phyloP scores from a whole-genome alignment of 2,329 filamentous ascomycete species.

The Plectosphaerella sp. region DNA sequence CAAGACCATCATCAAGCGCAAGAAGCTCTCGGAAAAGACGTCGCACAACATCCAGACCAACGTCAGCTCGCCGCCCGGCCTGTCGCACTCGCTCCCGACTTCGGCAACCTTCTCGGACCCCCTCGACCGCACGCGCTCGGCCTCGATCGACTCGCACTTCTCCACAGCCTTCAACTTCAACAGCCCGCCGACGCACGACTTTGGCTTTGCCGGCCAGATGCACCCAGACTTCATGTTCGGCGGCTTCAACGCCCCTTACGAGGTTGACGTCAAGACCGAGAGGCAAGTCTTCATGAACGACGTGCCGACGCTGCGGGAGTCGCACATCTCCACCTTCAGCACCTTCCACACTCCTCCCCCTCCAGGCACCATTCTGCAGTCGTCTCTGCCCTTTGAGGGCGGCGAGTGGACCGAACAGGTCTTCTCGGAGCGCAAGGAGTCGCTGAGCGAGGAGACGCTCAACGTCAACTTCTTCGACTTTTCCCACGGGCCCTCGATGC shows the following conservation, averaged over 20 bases:
- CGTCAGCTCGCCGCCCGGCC: constrained; percentile 66
- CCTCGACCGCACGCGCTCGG: constrained; percentile 67
- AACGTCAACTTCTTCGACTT: constrained; percentile 84
- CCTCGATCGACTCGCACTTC: constrained; percentile 76
- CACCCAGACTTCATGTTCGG: constrained; percentile 56
- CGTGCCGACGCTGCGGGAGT: constrained; percentile 78
- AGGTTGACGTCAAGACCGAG: constrained; percentile 95
- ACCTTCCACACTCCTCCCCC: constrained; percentile 80
- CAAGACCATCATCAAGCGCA: constrained; percentile 96
- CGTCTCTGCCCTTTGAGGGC: constrained; percentile 52
- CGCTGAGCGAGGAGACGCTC: constrained; percentile 59
- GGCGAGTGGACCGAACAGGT: constrained; percentile 67
- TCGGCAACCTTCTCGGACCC: constrained; percentile 76
- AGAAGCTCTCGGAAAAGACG: constrained; percentile 87
- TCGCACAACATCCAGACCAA: constrained; percentile 51
- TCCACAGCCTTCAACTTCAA: constrained; percentile 71
- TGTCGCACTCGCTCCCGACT: constrained; percentile 77
- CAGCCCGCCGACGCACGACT: constrained; percentile 52
- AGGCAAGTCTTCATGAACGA: constrained; percentile 92
- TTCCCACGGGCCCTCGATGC: constrained; percentile 60
- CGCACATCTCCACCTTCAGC: constrained; percentile 87
- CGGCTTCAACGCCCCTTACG: constrained; percentile 68
- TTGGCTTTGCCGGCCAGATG: constrained; percentile 60
- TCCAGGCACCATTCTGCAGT: constrained; percentile 60
- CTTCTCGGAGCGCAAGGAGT: constrained; percentile 64